Conservation (phyloP, 2,329 filamentous ascomycete genomes). For the Teratosphaeriaceae sp. region DNA sequence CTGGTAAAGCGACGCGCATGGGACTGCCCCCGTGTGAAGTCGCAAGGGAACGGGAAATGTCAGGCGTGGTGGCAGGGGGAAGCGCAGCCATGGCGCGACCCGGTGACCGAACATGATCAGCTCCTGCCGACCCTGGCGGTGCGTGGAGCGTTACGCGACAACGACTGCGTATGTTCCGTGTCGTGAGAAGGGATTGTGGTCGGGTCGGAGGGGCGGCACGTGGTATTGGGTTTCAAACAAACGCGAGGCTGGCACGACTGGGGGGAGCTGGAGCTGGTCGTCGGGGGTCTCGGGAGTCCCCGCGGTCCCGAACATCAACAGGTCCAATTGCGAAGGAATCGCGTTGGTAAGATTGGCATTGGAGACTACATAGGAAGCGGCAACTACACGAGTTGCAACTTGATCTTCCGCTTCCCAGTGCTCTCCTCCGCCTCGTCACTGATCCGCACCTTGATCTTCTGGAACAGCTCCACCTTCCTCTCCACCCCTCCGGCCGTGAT, state of each 20-base stretch:
- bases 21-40: slow-evolving; percentile 7
- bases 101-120: slow-evolving; percentile 17
- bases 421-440: slow-evolving; percentile 89
- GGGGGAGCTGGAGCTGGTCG: no score
- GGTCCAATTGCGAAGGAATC: no score
- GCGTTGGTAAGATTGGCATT: no score
- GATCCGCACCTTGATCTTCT: slow-evolving; percentile 83
- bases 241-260: no score
- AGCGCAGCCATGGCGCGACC: slow-evolving; percentile 16
- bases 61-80: slow-evolving; percentile 17
- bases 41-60: slow-evolving; percentile 8
- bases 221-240: no score
- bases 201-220: no score
- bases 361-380: no score
- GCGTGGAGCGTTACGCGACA: background rate
- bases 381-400: slow-evolving; percentile 45
- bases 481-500: slow-evolving; percentile 41
- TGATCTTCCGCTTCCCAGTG: slow-evolving; percentile 91
- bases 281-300: no score
- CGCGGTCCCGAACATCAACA: no score
- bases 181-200: no score
- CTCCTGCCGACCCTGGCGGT: background rate
- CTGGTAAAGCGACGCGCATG: slow-evolving; percentile 10
- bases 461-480: slow-evolving; percentile 72
- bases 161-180: background rate